These are phyloP conservation scores for Teunomyces panamensis DNA, from an alignment of 805 yeast species.

Conservation along the genomic window DNA sequence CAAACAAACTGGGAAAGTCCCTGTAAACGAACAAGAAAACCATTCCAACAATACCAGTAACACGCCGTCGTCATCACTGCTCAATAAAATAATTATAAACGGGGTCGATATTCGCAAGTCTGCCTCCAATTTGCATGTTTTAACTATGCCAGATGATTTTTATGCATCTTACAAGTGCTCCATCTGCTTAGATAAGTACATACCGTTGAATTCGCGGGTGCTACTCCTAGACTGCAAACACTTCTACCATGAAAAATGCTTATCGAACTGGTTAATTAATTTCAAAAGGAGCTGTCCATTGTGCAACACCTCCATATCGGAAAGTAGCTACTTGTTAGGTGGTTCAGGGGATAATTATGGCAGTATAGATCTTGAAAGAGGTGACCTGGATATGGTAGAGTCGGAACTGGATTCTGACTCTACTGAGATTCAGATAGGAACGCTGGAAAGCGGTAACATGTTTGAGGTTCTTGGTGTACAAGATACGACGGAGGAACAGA, in stretches of 20 bases:
- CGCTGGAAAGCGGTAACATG: background rate
- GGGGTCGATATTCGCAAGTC: constrained; percentile 20
- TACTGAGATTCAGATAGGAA: background rate
- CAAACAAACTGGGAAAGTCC: constrained; percentile 1
- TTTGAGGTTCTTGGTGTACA: background rate
- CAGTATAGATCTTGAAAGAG: constrained; percentile 12
- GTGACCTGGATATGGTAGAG: background rate
- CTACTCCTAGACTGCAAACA: constrained; percentile 59
- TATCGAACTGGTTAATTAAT: constrained; percentile 57
- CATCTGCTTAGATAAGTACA: constrained; percentile 55
- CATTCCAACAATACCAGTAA: constrained; percentile 11
- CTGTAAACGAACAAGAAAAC: background rate
- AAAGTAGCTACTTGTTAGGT: constrained; percentile 8
- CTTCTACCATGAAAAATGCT: constrained; percentile 56
- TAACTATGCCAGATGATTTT: constrained; percentile 31
- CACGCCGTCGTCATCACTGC: constrained; percentile 5
- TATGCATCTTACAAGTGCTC: constrained; percentile 53
- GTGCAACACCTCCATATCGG: constrained; percentile 37
- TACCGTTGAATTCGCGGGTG: constrained; percentile 45
- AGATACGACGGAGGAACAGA: background rate
- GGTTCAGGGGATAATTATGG: constrained; percentile 15
- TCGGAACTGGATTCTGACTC: constrained; percentile 1
- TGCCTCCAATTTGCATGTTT: constrained; percentile 12
- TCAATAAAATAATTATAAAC: constrained; percentile 13
- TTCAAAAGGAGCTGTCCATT: constrained; percentile 57